Conservation (phyloP, 306 rosid species). For the Nissolia schottii region DNA sequence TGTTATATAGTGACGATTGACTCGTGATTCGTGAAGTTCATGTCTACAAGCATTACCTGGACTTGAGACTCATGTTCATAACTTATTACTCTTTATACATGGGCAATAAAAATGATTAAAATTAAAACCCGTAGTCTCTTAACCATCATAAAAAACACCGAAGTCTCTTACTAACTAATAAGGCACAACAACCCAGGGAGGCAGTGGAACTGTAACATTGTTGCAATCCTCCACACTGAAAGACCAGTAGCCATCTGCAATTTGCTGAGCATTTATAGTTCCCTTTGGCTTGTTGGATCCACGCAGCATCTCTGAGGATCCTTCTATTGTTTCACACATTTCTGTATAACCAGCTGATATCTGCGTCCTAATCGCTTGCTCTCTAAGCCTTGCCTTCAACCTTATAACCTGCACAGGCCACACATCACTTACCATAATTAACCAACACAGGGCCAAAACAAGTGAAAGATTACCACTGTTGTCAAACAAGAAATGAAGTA, state of each 20-base stretch:
- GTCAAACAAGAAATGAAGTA: not conserved
- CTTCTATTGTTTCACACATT: constrained; percentile 55
- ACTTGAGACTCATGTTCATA: not conserved
- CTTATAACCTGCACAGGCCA: constrained; percentile 44
- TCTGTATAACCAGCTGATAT: constrained; percentile 39
- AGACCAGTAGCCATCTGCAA: constrained; percentile 35
- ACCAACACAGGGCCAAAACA: not conserved
- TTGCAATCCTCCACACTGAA: constrained; percentile 56
- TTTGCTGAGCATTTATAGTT: constrained; percentile 22
- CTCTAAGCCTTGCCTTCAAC: constrained; percentile 56
- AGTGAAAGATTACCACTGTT: not conserved
- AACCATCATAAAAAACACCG: not conserved
- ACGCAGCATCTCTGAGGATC: constrained; percentile 35
- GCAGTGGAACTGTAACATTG: constrained; percentile 46
- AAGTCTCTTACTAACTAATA: too few species aligned
- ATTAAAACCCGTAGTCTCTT: not conserved
- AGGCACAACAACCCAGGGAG: constrained; percentile 47
- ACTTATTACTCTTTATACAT: not conserved
- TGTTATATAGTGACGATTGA: not conserved
- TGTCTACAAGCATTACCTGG: not conserved
- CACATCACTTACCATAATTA: not conserved
- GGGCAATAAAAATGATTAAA: not conserved
- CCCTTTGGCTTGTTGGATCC: constrained; percentile 38
- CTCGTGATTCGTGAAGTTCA: not conserved
- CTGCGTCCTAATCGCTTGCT: constrained; percentile 46